These are phyloP conservation scores for Nakataea oryzae DNA, from an alignment of 2,329 filamentous ascomycete genomes.

Conservation along the genomic window DNA sequence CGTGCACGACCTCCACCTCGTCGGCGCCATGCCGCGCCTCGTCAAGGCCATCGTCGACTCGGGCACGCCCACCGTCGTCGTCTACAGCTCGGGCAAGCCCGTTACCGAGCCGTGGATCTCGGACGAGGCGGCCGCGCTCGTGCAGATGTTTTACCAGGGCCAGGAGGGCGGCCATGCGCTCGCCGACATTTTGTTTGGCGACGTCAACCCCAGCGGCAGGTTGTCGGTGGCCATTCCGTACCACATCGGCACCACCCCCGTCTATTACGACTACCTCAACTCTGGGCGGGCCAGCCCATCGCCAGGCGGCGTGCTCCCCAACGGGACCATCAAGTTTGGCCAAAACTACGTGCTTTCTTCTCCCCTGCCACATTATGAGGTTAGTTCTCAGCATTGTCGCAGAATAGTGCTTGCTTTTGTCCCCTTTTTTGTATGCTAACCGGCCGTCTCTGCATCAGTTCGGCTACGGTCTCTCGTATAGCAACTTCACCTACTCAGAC, in stretches of 20 bases:
- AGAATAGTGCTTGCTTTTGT: neutral
- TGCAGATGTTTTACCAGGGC: slow-evolving; percentile 67
- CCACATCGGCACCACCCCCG: slow-evolving; percentile 54
- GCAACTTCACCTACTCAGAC: slow-evolving; percentile 48
- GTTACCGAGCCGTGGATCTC: slow-evolving; percentile 66
- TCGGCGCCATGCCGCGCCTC: slow-evolving; percentile 59
- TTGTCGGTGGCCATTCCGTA: slow-evolving; percentile 58
- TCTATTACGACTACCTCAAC: slow-evolving; percentile 66
- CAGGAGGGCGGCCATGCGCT: slow-evolving; percentile 58
- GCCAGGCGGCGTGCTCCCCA: slow-evolving; percentile 39
- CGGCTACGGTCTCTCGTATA: slow-evolving; percentile 57
- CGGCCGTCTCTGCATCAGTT: slow-evolving; percentile 30
- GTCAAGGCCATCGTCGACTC: slow-evolving; percentile 58
- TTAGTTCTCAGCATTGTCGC: slow-evolving; percentile 4
- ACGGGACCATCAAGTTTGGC: slow-evolving; percentile 54
- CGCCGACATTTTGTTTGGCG: slow-evolving; percentile 55
- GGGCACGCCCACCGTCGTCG: slow-evolving; percentile 55
- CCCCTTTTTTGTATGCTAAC: neutral
- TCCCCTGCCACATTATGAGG: slow-evolving; percentile 46
- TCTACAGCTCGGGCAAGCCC: slow-evolving; percentile 61
- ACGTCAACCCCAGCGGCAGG: slow-evolving; percentile 55
- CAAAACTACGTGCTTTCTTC: slow-evolving; percentile 53
- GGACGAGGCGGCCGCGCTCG: slow-evolving; percentile 49
- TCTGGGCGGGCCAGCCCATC: slow-evolving; percentile 45
- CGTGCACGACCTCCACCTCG: slow-evolving; percentile 49